Base-by-base conservation (phyloP, 83 land plant species). In the Picea engelmannii region DNA sequence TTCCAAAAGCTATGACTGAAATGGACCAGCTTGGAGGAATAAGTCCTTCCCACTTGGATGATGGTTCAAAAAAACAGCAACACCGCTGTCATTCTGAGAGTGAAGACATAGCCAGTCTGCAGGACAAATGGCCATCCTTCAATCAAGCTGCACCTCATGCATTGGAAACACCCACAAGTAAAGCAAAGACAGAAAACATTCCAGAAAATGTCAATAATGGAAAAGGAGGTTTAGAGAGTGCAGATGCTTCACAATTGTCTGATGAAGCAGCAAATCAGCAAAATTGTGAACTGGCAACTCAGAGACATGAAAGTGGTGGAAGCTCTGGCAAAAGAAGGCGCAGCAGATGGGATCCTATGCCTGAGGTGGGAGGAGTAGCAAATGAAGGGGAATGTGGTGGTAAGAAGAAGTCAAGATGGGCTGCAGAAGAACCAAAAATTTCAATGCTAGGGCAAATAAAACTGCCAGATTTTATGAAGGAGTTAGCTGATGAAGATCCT, bases 341-440 rank as follows among this genome's bases (percentile, higher is more conserved):
- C 6, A 78, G 65, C 12, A 64, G 40, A 59, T 67, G 80, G 83
- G 82, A 80, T 47, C 16, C 10, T 59, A 21, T 4, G 5, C 18
- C 64, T 2, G 80, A 63, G 35, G 44, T 42, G 17, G 67, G 49
- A 21, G 78, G 67, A 62, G 49, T 4, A 6, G 58, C 63, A 49
- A 59, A 17, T 61, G 71, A 60, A 49, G 81, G 27, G n/a, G 83
- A 69, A 52, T 52, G 58, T 52, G 62, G 79, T 44, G 74, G 62
- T 18, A 44, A 83, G 67, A 88, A 90, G 86, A 38, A 88, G 74
- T 85, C 95, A 4, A 77, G 95, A 15, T 90, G 92, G 92, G 87
- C 88, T 55, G 87, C 84, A 20, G 91, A 90, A 12, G 94, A 92
- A 75, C 86, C 91, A 11, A 82, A 83, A 52, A 7, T 73, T 11